These are phyloP conservation scores for Pyricularia sp. DNA, from an alignment of 2,329 filamentous ascomycete genomes.

Conservation along the genomic window DNA sequence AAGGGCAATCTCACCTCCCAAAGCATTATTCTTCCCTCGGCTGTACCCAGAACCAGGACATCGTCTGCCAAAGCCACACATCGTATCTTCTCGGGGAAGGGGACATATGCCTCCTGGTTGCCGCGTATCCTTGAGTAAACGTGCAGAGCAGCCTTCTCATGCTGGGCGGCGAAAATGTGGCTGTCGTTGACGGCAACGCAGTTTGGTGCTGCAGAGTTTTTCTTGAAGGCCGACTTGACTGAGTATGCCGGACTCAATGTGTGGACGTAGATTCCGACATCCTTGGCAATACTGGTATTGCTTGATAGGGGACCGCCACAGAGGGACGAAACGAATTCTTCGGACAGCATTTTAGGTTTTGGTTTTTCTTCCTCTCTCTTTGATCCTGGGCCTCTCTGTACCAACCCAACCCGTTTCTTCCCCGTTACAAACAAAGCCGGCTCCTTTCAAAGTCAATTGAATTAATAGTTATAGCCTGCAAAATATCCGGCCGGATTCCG, in stretches of 20 bases:
- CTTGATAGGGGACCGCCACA: conserved; percentile 47
- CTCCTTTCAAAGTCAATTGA: background rate
- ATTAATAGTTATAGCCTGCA: background rate
- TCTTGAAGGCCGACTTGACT: conserved; percentile 79
- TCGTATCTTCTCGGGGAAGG: conserved; percentile 79
- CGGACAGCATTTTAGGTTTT: conserved; percentile 40
- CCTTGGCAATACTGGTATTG: conserved; percentile 59
- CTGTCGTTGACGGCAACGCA: conserved; percentile 70
- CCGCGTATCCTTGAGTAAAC: conserved; percentile 79
- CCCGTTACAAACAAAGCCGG: background rate
- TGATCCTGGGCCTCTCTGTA: background rate
- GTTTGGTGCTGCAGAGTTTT: conserved; percentile 72
- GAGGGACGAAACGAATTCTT: conserved; percentile 51
- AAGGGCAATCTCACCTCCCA: conserved; percentile 64
- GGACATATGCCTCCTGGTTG: conserved; percentile 80
- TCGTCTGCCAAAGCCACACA: conserved; percentile 65
- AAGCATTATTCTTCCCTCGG: conserved; percentile 74
- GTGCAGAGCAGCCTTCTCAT: conserved; percentile 75
- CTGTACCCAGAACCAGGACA: conserved; percentile 71
- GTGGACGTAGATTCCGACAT: conserved; percentile 81
- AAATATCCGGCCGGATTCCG: background rate
- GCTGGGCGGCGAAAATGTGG: conserved; percentile 86
- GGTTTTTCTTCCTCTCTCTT: background rate
- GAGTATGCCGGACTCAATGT: conserved; percentile 68
- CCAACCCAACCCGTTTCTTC: background rate